Evolutionary conservation across 2,329 filamentous ascomycete genomes (phyloP).

Genomic region (Arthrobotrys entomopaga): DNA sequence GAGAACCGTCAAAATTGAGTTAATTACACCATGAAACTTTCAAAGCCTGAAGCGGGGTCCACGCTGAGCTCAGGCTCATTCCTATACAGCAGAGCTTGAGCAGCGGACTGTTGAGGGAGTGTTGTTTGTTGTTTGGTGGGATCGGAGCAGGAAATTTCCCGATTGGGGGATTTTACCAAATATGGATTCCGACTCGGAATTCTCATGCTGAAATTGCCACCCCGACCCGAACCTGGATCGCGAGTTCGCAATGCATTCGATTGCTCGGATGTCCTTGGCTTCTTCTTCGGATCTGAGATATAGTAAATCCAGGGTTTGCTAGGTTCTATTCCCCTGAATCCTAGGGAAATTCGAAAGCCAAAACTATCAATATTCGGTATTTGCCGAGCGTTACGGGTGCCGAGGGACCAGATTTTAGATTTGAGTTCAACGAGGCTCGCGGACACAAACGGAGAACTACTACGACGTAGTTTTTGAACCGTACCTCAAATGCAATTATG

Average conservation of each 20-base stretch:
- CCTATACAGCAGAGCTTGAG: too few species aligned
- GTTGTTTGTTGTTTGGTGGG: neutral
- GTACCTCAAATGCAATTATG: too few species aligned
- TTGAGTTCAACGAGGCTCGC: neutral
- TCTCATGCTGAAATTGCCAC: neutral
- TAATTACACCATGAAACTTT: too few species aligned
- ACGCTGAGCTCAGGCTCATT: too few species aligned
- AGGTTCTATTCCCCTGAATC: too few species aligned
- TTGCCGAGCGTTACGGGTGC: slow-evolving; percentile 6
- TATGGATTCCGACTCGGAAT: slow-evolving; percentile 26
- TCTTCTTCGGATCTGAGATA: neutral
- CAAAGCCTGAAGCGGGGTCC: too few species aligned
- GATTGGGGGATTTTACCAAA: slow-evolving; percentile 4
- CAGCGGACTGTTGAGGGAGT: too few species aligned
- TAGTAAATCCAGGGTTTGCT: neutral
- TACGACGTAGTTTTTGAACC: too few species aligned
- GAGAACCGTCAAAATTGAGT: too few species aligned
- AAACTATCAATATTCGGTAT: too few species aligned
- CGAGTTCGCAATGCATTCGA: slow-evolving; percentile 1
- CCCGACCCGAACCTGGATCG: neutral
- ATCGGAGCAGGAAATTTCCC: neutral
- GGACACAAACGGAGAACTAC: neutral
- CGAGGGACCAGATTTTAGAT: neutral
- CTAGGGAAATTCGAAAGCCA: too few species aligned
- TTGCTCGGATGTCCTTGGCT: neutral